Evolutionary conservation across 768 basidiomycete genomes (phyloP).

Genomic region (Calvatia gigantea): DNA sequence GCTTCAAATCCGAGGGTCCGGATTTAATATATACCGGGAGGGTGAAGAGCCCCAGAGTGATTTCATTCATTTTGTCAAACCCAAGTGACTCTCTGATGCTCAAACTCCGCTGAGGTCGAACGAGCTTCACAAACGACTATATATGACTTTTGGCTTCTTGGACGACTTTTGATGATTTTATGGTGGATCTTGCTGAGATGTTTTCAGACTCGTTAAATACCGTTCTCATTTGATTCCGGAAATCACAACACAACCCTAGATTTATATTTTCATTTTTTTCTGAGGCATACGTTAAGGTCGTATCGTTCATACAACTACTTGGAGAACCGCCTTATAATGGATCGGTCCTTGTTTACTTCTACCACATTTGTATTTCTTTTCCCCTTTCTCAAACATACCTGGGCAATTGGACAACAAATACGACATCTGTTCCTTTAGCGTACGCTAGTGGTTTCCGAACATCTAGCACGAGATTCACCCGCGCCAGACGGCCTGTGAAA

Average conservation of each 20-base stretch:
- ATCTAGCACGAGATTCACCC: slow-evolving; percentile 10
- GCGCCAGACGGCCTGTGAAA: slow-evolving; percentile 17
- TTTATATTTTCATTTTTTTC: not conserved
- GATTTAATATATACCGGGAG: not conserved
- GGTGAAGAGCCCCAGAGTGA: not conserved
- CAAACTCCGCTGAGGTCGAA: not conserved
- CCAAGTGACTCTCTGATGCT: slow-evolving; percentile 5
- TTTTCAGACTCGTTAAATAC: not conserved
- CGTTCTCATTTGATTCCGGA: not conserved
- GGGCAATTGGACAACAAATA: too few relatives aligned
- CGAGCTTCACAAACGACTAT: too few relatives aligned
- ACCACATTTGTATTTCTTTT: too few relatives aligned
- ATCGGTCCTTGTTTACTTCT: too few relatives aligned
- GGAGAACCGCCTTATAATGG: not conserved
- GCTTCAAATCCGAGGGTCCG: not conserved
- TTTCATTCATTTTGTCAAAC: not conserved
- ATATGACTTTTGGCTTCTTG: too few relatives aligned
- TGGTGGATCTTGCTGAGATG: not conserved
- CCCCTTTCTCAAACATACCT: too few relatives aligned
- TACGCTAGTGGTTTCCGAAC: not conserved
- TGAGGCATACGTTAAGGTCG: not conserved
- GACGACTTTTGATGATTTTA: not conserved
- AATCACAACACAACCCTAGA: not conserved
- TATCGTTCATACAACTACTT: not conserved
- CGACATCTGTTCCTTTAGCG: not conserved